Conservation (phyloP, 306 rosid genomes). For the Malus sylvestris region DNA sequence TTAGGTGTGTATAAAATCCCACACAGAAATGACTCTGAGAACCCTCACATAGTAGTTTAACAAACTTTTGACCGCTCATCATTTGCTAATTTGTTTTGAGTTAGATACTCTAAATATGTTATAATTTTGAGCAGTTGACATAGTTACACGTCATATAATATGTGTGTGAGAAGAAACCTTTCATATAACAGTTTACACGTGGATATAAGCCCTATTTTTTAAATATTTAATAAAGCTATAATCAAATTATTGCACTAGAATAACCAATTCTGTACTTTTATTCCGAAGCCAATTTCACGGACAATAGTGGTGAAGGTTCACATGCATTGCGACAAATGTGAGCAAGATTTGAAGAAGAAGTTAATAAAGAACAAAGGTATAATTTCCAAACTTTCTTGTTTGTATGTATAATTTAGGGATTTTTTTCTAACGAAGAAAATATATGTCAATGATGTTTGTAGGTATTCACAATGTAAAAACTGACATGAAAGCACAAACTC, state of each 20-base stretch:
- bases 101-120: background rate
- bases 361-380: constrained; percentile 55
- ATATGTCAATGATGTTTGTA: background rate
- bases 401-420: background rate
- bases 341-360: constrained; percentile 52
- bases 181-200: background rate
- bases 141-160: background rate
- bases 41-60: background rate
- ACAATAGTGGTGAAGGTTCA: constrained; percentile 52
- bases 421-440: background rate
- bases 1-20: background rate
- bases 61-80: background rate
- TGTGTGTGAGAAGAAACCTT: background rate
- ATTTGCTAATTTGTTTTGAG: background rate
- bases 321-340: constrained; percentile 84
- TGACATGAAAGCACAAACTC: constrained; percentile 49
- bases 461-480: constrained; percentile 63
- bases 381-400: background rate
- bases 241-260: background rate
- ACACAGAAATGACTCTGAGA: background rate
- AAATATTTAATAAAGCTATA: background rate
- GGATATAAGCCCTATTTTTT: background rate
- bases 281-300: constrained; percentile 39
- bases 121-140: background rate
- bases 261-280: constrained; percentile 8